Conservation (phyloP, 208 protist genomes). For the Trypanosomatidae sp. region DNA sequence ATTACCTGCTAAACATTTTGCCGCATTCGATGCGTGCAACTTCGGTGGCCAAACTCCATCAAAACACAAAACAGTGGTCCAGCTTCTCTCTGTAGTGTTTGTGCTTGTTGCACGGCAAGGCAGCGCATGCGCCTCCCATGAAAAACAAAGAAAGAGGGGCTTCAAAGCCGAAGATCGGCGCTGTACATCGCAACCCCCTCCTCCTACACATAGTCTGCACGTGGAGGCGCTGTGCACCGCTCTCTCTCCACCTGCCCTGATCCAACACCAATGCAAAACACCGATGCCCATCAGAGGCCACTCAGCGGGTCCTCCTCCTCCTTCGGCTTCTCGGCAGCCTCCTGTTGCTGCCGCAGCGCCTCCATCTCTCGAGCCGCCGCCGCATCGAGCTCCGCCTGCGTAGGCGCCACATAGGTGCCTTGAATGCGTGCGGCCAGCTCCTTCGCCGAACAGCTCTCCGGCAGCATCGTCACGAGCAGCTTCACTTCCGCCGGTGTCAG, state of each 20-base stretch:
- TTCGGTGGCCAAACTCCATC: too few species aligned
- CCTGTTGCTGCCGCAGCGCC: conserved; percentile 42
- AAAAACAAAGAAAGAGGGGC: too few species aligned
- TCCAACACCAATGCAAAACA: not conserved
- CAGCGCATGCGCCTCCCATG: too few species aligned
- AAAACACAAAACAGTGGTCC: too few species aligned
- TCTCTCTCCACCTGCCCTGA: too few species aligned
- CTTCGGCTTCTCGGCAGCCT: conserved; percentile 33
- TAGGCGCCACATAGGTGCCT: conserved; percentile 79
- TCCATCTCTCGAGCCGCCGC: conserved; percentile 44
- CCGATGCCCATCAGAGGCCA: conserved; percentile 24
- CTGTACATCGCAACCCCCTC: too few species aligned
- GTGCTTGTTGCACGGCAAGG: too few species aligned
- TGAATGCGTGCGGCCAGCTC: conserved; percentile 81
- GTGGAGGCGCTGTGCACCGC: not conserved
- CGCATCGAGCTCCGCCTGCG: conserved; percentile 69
- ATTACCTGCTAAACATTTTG: too few species aligned
- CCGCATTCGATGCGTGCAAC: too few species aligned
- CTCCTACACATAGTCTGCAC: too few species aligned
- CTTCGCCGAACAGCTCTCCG: conserved; percentile 47
- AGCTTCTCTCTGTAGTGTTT: too few species aligned
- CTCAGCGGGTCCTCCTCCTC: conserved; percentile 38
- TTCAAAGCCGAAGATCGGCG: too few species aligned
- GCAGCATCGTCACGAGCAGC: conserved; percentile 45
- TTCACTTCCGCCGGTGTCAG: conserved; percentile 80